Conservation (phyloP, 164 flowering plant genomes). For the Nymphaea colorata region DNA sequence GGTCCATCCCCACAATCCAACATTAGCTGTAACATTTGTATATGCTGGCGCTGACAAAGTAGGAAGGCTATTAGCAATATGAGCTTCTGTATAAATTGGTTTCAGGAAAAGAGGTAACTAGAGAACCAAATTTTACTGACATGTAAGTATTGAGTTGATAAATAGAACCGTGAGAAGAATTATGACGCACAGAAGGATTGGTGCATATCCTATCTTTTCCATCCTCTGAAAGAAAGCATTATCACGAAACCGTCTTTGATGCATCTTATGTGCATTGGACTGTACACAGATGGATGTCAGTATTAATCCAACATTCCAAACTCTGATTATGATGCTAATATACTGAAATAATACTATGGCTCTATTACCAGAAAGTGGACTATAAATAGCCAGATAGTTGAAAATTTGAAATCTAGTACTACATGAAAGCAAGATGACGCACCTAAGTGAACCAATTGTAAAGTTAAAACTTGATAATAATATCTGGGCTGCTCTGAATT, state of each 20-base stretch:
- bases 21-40: conserved; percentile 69
- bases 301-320: no score
- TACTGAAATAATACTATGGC: no score
- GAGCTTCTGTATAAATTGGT: no score
- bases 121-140: conserved; percentile 25
- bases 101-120: no score
- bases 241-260: conserved; percentile 24
- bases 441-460: no score
- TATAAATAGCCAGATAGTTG: no score
- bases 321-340: no score
- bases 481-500: no score
- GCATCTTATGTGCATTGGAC: conserved; percentile 54
- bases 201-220: conserved; percentile 58
- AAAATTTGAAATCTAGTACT: no score
- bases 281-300: conserved; percentile 15
- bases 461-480: no score
- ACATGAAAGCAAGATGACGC: no score
- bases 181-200: conserved; percentile 44
- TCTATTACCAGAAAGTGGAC: no score
- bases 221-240: conserved; percentile 33
- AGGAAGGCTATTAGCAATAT: neutral
- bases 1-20: conserved; percentile 94
- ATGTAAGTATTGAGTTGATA: conserved; percentile 61
- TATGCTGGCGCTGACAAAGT: conserved; percentile 51
- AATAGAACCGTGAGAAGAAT: conserved; percentile 43